Percentiles rank a stretch among this genome's conserved stretches.
Conservation (phyloP, 352 stramenopile genomes). For the Globisporangium abappressorium region DNA sequence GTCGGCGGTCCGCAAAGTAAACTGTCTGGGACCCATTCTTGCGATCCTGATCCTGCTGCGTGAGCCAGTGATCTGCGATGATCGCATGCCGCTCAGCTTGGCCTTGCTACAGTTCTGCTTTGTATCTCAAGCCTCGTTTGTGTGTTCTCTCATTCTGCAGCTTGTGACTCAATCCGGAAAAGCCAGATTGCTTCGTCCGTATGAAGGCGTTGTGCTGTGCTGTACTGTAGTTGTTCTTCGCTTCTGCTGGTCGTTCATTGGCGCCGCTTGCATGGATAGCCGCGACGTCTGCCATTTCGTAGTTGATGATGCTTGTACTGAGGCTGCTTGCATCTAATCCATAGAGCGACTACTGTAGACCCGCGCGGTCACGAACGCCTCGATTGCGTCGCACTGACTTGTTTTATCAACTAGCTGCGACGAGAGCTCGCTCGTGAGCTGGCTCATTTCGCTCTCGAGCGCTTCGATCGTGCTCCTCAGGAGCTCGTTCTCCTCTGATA, state of each 20-base stretch:
- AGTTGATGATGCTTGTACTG: not conserved
- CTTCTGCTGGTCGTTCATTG: not conserved
- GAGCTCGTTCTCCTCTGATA: constrained; percentile 33
- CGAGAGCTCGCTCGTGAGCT: constrained; percentile 24
- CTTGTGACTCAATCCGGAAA: not conserved
- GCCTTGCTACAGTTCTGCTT: not conserved
- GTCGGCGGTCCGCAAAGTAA: not conserved
- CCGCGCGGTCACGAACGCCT: not conserved
- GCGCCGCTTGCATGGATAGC: not conserved
- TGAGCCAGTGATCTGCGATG: not conserved
- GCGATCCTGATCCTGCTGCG: too few species aligned
- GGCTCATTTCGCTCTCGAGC: constrained; percentile 31
- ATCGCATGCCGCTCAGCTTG: not conserved
- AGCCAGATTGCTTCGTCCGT: not conserved
- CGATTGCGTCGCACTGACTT: not conserved
- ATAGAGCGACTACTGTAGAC: not conserved
- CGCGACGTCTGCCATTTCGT: not conserved
- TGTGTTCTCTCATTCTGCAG: not conserved
- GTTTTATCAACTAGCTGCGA: not conserved
- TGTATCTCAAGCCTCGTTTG: not conserved
- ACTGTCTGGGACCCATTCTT: not conserved
- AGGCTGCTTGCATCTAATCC: not conserved
- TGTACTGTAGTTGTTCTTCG: not conserved
- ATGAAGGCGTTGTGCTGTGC: not conserved
- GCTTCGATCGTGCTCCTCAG: constrained; percentile 33